Evolutionary conservation across 176 grass and related monocot genomes (phyloP).

Genomic region (Triticum turgidum): DNA sequence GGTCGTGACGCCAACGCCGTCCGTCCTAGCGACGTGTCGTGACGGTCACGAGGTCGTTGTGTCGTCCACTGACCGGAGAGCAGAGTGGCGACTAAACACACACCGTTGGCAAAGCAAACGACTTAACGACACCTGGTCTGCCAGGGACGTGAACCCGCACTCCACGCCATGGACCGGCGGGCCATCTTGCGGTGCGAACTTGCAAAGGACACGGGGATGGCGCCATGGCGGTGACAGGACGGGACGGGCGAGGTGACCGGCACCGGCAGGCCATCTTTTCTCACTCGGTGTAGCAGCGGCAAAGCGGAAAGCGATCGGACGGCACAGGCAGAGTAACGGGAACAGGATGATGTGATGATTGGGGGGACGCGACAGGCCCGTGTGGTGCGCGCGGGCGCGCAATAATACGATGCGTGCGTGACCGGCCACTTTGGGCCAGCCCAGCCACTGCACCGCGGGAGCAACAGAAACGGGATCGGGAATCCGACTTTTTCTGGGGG

Average conservation of each 20-base stretch:
- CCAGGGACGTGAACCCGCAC: too few relatives aligned
- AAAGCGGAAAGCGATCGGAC: background rate
- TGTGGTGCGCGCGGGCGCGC: background rate
- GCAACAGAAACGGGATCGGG: background rate
- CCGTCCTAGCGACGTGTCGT: background rate
- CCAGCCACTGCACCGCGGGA: background rate
- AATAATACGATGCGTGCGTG: background rate
- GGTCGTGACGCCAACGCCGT: background rate
- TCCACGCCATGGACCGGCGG: too few relatives aligned
- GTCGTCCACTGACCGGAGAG: background rate
- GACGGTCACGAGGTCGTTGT: background rate
- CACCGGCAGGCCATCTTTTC: too few relatives aligned
- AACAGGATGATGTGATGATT: background rate
- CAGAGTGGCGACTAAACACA: background rate
- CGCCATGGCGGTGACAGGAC: background rate
- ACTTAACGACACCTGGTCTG: background rate
- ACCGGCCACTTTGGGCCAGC: conserved; percentile 16
- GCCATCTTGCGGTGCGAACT: background rate
- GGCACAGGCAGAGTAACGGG: background rate
- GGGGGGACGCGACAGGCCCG: background rate
- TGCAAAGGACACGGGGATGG: background rate
- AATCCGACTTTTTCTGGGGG: background rate
- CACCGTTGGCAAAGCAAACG: background rate
- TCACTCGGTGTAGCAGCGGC: too few relatives aligned
- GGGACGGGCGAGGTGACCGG: background rate